Conservation (phyloP, 305 asterid genomes). For the Fraxinus platypoda region DNA sequence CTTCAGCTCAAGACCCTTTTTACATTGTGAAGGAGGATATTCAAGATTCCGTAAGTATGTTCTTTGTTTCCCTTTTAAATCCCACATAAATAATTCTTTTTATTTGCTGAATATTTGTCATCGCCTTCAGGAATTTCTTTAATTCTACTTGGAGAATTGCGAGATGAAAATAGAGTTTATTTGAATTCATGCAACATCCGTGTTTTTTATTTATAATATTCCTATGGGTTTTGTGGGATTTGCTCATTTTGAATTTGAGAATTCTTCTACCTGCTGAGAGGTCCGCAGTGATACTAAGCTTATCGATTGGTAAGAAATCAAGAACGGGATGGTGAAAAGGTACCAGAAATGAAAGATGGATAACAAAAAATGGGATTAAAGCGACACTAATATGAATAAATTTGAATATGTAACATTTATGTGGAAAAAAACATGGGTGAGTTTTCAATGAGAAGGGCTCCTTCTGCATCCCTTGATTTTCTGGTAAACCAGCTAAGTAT, state of each 20-base stretch:
- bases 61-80: not conserved
- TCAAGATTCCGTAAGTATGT: conserved; percentile 78
- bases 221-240: not conserved
- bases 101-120: not conserved
- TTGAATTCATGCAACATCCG: not conserved
- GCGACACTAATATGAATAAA: not conserved
- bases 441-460: not conserved
- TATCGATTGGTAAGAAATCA: not conserved
- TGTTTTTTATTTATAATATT: not conserved
- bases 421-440: not conserved
- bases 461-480: not conserved
- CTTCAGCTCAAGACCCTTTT: conserved; percentile 91
- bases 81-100: conserved; percentile 13
- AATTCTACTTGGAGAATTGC: not conserved
- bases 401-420: not conserved
- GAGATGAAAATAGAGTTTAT: not conserved
- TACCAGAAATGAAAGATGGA: not conserved
- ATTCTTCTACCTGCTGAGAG: not conserved
- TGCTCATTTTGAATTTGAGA: not conserved
- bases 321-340: not conserved
- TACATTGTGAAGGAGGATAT: conserved; percentile 93
- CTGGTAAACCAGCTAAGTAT: not conserved
- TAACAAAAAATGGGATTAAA: not conserved
- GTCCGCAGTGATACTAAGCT: not conserved
- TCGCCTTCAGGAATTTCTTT: not conserved